Conservation (phyloP, 768 basidiomycete genomes). For the Rhodotorula paludigena region DNA sequence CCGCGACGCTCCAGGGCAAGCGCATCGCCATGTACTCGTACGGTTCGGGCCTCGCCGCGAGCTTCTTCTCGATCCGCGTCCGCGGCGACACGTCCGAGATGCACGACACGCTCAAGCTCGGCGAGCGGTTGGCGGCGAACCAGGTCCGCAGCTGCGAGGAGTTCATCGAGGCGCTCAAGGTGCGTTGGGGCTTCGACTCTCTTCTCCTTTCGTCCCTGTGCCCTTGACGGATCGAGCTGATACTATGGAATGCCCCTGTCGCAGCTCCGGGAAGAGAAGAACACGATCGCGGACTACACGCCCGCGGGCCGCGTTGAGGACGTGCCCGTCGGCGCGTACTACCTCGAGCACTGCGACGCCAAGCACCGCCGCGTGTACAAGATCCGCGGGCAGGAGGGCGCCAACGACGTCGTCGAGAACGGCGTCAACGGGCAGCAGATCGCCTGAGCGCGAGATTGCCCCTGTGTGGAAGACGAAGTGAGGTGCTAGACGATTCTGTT, state of each 20-base stretch:
- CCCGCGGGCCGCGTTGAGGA: constrained; percentile 82
- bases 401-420: constrained; percentile 7
- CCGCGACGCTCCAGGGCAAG: constrained; percentile 68
- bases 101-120: constrained; percentile 70
- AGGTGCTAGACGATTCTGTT: neutral
- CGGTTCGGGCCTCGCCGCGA: constrained; percentile 89
- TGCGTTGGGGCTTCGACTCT: constrained; percentile 43
- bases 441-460: neutral
- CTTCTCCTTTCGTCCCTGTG: no score
- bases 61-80: constrained; percentile 81
- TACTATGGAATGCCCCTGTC: no score
- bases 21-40: constrained; percentile 93
- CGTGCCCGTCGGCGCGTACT: constrained; percentile 90
- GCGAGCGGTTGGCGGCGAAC: constrained; percentile 72
- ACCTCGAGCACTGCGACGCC: constrained; percentile 80
- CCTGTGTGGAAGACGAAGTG: neutral
- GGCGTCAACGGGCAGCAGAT: constrained; percentile 3
- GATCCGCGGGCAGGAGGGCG: constrained; percentile 42
- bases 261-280: constrained; percentile 92
- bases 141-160: constrained; percentile 87
- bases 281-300: constrained; percentile 77
- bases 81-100: constrained; percentile 84
- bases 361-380: constrained; percentile 89
- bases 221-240: no score
- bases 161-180: constrained; percentile 71